phyloP scores from a whole-genome alignment of 148 eudicot genomes.

The Hydrangea macrophylla region DNA sequence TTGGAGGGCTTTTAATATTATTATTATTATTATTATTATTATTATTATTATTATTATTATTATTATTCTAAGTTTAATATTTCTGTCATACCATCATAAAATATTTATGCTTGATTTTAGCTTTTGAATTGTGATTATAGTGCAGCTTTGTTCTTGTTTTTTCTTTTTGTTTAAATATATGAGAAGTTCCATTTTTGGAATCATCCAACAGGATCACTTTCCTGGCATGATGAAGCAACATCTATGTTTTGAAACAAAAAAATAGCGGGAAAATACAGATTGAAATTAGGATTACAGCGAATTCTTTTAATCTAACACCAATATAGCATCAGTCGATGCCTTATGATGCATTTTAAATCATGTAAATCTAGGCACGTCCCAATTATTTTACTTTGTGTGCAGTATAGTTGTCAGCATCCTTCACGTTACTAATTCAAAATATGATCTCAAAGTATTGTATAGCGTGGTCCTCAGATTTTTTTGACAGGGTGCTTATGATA shows the following conservation, averaged over 20 bases:
- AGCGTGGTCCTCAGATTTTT: slow-evolving; percentile 1
- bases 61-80: too few relatives aligned
- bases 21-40: too few relatives aligned
- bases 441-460: background rate
- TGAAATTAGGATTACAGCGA: background rate
- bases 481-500: slow-evolving; percentile 45
- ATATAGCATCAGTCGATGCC: background rate
- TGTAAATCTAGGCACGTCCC: background rate
- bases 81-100: too few relatives aligned
- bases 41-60: too few relatives aligned
- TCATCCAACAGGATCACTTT: background rate
- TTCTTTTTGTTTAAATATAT: background rate
- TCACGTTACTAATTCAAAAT: background rate
- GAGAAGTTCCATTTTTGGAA: background rate
- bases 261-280: background rate
- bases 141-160: background rate
- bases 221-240: background rate
- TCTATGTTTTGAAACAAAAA: background rate
- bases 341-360: slow-evolving; percentile 4
- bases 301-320: background rate
- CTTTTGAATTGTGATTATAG: background rate
- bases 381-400: background rate
- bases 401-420: background rate
- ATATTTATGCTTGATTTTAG: too few relatives aligned
- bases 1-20: too few relatives aligned